phyloP scores from a whole-genome alignment of 164 flowering plant genomes.

The Annona squamosa region DNA sequence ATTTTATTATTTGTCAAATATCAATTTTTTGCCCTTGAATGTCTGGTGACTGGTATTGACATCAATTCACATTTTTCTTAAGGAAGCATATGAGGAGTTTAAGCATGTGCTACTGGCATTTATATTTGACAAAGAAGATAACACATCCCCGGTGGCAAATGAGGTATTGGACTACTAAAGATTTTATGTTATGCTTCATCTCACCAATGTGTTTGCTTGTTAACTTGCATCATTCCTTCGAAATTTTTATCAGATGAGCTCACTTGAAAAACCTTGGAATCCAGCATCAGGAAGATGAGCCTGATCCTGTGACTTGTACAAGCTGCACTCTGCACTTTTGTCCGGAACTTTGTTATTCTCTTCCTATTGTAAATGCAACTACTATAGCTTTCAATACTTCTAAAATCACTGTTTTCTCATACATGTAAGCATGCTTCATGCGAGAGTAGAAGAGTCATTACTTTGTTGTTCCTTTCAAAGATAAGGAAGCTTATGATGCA shows the following conservation, averaged over 20 bases:
- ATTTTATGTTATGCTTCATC: neutral
- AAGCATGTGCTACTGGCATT: conserved; percentile 96
- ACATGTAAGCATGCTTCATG: too few species aligned
- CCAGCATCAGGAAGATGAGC: neutral
- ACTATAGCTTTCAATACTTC: too few species aligned
- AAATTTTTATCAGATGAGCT: neutral
- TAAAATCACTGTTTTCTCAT: too few species aligned
- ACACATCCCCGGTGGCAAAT: conserved; percentile 75
- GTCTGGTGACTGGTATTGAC: neutral
- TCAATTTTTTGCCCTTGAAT: neutral
- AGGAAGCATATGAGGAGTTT: conserved; percentile 99
- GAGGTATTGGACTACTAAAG: conserved; percentile 43
- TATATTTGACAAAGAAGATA: conserved; percentile 85
- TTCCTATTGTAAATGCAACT: too few species aligned
- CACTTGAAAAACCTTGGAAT: neutral
- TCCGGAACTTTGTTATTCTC: too few species aligned
- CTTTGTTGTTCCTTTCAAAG: too few species aligned
- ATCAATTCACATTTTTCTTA: conserved; percentile 19
- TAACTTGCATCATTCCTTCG: too few species aligned
- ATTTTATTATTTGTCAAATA: too few species aligned
- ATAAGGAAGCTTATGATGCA: too few species aligned
- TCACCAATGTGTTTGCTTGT: neutral
- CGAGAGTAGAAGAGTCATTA: too few species aligned
- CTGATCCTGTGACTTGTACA: too few species aligned
- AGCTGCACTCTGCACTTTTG: too few species aligned